phyloP scores from a whole-genome alignment of 148 eudicot species.

The Rhododendron kiyosumense region DNA sequence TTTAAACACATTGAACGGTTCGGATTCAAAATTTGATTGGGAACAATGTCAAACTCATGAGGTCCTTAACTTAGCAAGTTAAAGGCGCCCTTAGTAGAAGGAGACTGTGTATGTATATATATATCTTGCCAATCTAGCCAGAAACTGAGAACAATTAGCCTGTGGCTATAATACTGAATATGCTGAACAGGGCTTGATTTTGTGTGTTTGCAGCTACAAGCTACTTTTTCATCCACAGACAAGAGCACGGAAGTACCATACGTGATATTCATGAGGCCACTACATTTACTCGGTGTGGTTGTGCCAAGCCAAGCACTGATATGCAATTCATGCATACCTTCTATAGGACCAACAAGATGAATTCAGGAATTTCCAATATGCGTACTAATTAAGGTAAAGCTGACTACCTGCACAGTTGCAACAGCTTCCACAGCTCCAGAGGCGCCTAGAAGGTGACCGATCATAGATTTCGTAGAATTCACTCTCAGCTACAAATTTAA shows the following conservation, averaged over 20 bases:
- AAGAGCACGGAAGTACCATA: not conserved
- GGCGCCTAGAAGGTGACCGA: constrained; percentile 95
- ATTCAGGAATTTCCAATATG: not conserved
- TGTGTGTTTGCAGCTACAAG: not conserved
- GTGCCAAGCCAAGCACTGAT: not conserved
- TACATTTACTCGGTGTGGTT: not conserved
- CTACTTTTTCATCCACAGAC: not conserved
- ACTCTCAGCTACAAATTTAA: constrained; percentile 50
- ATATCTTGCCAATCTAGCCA: not conserved
- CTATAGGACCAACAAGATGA: not conserved
- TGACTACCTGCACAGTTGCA: constrained; percentile 86
- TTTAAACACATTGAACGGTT: too few relatives aligned
- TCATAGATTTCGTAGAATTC: constrained; percentile 94
- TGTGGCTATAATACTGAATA: not conserved
- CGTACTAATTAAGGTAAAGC: not conserved
- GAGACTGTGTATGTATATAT: too few relatives aligned
- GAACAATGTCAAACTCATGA: too few relatives aligned
- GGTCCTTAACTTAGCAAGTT: too few relatives aligned
- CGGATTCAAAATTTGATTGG: too few relatives aligned
- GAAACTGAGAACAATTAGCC: not conserved
- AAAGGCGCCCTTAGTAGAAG: too few relatives aligned
- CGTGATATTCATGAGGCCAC: not conserved
- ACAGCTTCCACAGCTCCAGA: constrained; percentile 98
- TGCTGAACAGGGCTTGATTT: not conserved
- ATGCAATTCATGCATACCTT: not conserved